Evolutionary conservation across 164 flowering plant species (phyloP).

Genomic region (Chimonanthus salicifolius): DNA sequence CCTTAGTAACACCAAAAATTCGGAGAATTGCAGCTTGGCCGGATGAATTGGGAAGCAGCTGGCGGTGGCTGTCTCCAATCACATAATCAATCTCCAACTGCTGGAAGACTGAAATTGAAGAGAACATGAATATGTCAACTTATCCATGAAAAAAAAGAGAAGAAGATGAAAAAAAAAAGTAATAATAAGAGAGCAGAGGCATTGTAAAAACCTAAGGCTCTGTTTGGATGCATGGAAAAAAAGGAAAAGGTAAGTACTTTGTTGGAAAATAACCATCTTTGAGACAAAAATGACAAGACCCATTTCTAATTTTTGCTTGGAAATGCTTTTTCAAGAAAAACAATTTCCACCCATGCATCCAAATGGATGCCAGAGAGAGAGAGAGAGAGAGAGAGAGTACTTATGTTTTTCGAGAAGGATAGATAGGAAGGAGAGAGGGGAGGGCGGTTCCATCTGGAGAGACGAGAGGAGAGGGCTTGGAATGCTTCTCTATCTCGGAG

Average conservation of each 20-base stretch:
- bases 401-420: slow-evolving; percentile 42
- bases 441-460: slow-evolving; percentile 78
- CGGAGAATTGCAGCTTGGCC: slow-evolving; percentile 84
- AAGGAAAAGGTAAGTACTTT: too few relatives aligned
- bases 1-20: slow-evolving; percentile 90
- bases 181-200: background rate
- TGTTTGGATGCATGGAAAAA: too few relatives aligned
- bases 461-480: slow-evolving; percentile 47
- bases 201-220: background rate
- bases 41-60: slow-evolving; percentile 49
- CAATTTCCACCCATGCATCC: too few relatives aligned
- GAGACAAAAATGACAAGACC: background rate
- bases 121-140: background rate
- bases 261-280: too few relatives aligned
- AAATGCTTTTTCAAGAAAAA: too few relatives aligned
- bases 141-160: background rate
- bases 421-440: slow-evolving; percentile 42
- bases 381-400: slow-evolving; percentile 24
- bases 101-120: slow-evolving; percentile 58
- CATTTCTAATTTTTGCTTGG: too few relatives aligned
- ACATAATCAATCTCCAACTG: slow-evolving; percentile 96
- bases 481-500: slow-evolving; percentile 48
- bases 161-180: background rate
- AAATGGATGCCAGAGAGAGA: background rate
- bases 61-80: slow-evolving; percentile 67